Evolutionary conservation across 768 basidiomycete genomes (phyloP), one percentile per base, ranked within the genome.

Genomic region (Pleurotus tuoliensis): DNA sequence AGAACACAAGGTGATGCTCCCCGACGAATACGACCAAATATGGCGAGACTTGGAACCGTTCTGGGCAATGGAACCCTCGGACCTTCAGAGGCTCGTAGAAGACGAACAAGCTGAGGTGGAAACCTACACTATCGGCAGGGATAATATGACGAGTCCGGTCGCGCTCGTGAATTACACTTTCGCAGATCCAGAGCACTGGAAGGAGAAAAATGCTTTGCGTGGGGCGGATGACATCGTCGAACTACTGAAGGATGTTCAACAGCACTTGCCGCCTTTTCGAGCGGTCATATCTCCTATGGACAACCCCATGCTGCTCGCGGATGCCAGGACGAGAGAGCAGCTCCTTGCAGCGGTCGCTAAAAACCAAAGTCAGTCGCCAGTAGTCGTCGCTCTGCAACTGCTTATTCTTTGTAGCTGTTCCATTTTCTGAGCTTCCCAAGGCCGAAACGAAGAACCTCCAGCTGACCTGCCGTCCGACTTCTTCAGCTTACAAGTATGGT

Each of bases 21-120:
- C 76, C 5, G 81, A 82, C 62, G 82, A 82, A 59, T 83, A 82
- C 59, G 80, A 82, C 61, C 76, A 78, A 56, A 81, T 83, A 24
- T 47, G 53, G 44, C 44, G 39, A 45, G 62, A 48, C 58, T 57
- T 59, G 39, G 54, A 56, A 47, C 61, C 64, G 57, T 59, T 61
- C 61, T 50, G 58, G 58, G 58, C 46, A 4, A 49, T 59, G 47
- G 25, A 55, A 13, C 58, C 58, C 0, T 22, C 61, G 20, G 65
- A 66, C 41, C 58, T 66, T 13, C 37, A 27, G 9, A 40, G 18
- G 13, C 12, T 56, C 11, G 12, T 56, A 5, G n/a, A 16, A 9
- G 54, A 59, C 1, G 47, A 39, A 44, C 55, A 59, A 13, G 44
- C 54, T 6, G 46, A 55, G 12, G 38, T 43, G 7, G 58, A 59